phyloP scores from a whole-genome alignment of 176 grass and related monocot genomes.

The Phragmites australis region DNA sequence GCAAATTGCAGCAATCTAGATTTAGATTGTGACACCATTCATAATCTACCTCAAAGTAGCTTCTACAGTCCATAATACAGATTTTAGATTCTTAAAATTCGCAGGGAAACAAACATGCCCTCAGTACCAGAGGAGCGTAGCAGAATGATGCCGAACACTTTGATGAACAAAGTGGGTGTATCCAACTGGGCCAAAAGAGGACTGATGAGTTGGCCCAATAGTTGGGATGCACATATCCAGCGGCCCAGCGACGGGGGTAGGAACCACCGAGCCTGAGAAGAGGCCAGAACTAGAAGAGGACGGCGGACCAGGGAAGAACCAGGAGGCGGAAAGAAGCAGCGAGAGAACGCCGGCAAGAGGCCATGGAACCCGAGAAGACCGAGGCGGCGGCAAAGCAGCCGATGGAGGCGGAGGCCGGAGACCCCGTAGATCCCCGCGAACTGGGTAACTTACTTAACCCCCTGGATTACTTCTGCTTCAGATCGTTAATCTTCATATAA shows the following conservation, averaged over 20 bases:
- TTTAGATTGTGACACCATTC: no score
- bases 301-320: not conserved
- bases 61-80: no score
- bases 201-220: not conserved
- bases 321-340: not conserved
- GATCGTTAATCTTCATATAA: conserved; percentile 18
- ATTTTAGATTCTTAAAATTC: no score
- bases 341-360: not conserved
- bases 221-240: no score
- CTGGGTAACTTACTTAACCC: conserved; percentile 31
- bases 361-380: conserved; percentile 39
- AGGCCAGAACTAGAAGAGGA: not conserved
- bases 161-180: no score
- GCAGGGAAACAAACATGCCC: no score
- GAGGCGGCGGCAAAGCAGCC: conserved; percentile 37
- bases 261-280: not conserved
- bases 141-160: not conserved
- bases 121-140: not conserved
- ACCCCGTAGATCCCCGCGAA: conserved; percentile 24
- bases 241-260: not conserved
- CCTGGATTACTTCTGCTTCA: not conserved
- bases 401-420: conserved; percentile 32
- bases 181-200: not conserved
- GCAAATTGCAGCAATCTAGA: no score
- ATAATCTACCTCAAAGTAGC: no score